Evolutionary conservation across 1,139 yeast genomes (phyloP).

Genomic region (Schwanniomyces etchellsii): DNA sequence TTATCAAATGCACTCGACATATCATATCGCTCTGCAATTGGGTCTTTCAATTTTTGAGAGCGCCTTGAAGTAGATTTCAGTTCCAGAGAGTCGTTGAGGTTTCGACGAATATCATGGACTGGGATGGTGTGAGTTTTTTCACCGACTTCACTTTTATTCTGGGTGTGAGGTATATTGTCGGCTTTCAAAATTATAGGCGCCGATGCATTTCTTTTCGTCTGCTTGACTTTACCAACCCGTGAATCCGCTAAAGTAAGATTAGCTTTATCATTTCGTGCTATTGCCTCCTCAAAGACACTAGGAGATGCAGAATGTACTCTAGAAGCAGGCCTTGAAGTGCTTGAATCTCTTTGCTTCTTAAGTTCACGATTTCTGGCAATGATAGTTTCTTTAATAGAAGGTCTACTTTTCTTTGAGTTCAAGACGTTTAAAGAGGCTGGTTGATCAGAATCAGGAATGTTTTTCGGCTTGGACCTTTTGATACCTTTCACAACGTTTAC

Average conservation of each 20-base stretch:
- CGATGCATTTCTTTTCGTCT: slow-evolving; percentile 7
- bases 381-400: slow-evolving; percentile 30
- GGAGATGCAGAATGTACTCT: slow-evolving; percentile 9
- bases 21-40: neutral
- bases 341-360: slow-evolving; percentile 16
- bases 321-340: slow-evolving; percentile 20
- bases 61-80: neutral
- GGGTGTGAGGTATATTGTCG: neutral
- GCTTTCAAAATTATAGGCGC: slow-evolving; percentile 2
- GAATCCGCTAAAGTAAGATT: neutral
- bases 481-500: slow-evolving; percentile 31
- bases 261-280: neutral
- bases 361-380: slow-evolving; percentile 30
- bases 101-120: neutral
- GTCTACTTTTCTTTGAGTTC: slow-evolving; percentile 13
- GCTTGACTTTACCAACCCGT: slow-evolving; percentile 2
- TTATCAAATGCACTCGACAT: slow-evolving; percentile 14
- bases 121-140: neutral
- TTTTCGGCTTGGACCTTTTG: slow-evolving; percentile 45
- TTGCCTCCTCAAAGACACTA: neutral
- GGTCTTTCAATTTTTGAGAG: neutral
- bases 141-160: neutral
- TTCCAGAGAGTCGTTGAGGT: too few species aligned
- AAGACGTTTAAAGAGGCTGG: slow-evolving; percentile 3
- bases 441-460: slow-evolving; percentile 6